Base-by-base conservation (phyloP, 345 rosid species). In the Leavenworthia alabamica region DNA sequence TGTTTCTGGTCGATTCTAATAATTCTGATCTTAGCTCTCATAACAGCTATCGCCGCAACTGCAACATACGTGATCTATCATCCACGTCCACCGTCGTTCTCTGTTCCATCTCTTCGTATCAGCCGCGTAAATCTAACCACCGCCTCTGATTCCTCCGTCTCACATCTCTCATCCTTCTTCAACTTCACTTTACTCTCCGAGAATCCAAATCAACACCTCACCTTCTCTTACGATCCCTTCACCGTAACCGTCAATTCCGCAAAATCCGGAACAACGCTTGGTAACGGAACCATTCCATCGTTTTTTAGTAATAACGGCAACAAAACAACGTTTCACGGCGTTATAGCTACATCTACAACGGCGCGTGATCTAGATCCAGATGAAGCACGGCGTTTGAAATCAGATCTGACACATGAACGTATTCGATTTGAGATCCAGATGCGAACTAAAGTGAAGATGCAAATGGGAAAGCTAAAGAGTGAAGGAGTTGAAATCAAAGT, bases 1-100 rank as follows among this genome's bases (percentile, higher is more conserved):
- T 87, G 88, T 76, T 89, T 90, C 79, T 93, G 99, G 99, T 65
- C 82, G 19, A 66, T 87, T 27, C 82, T 93, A 20, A 7, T 80
- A 13, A 6, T 87, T 41, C 83, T 93, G 11, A 47, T 87, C 62
- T 58, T 90, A 29, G 76, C 86, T 54, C 81, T 93, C 40, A 33
- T 89, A 5, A 81, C 80, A 1, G 78, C 84, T 43, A 88, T 84
- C 13, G 79, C 91, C 41, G 91, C 86, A 4, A 81, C 90, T 2
- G 93, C 86, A 7, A 75, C 83, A 17, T 92, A 89, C 77, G 75
- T 85, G 53, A 82, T 92, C 61, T 85, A 85, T 77, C 91, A 67
- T 19, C 96, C 96, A 2, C 88, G 81, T 52, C 83, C 88, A 3
- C 98, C 98, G 20, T 32, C 70, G 2, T 91, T 86, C 70, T 71